Percentiles rank a stretch among this genome's conserved stretches.
Evolutionary conservation across 169 alveolate genomes (phyloP).

Genomic region (Eimeria mitis): DNA sequence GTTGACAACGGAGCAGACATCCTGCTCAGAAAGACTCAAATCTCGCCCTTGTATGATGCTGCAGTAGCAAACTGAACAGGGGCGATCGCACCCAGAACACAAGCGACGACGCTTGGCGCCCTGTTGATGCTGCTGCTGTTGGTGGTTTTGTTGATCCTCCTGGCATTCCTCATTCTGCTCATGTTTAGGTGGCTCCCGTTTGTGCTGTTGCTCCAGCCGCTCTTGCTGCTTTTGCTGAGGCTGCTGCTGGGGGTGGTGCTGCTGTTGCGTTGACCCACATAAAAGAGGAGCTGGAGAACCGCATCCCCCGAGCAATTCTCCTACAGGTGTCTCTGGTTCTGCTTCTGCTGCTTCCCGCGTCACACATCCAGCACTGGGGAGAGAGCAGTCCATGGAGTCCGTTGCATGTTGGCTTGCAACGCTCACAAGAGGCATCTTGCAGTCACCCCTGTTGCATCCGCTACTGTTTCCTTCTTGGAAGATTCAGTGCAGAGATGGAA

Average conservation of each 20-base stretch:
- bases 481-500: background rate
- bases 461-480: background rate
- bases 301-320: background rate
- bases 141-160: background rate
- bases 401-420: background rate
- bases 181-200: background rate
- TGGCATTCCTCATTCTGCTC: background rate
- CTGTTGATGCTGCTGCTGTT: background rate
- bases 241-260: conserved; percentile 27
- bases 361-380: background rate
- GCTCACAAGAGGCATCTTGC: background rate
- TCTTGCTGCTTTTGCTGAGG: background rate
- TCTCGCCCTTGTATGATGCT: conserved; percentile 20
- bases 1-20: conserved; percentile 15
- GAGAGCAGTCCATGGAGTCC: background rate
- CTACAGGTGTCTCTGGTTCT: background rate
- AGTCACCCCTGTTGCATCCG: background rate
- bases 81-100: conserved; percentile 76
- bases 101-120: conserved; percentile 41
- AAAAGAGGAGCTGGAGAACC: background rate
- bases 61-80: conserved; percentile 77
- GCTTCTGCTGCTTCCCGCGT: background rate
- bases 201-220: conserved; percentile 22
- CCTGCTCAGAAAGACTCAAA: conserved; percentile 25
- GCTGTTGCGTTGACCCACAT: background rate